These are phyloP conservation scores for Lactarius tabidus DNA, from an alignment of 768 basidiomycete genomes.

Conservation along the genomic window DNA sequence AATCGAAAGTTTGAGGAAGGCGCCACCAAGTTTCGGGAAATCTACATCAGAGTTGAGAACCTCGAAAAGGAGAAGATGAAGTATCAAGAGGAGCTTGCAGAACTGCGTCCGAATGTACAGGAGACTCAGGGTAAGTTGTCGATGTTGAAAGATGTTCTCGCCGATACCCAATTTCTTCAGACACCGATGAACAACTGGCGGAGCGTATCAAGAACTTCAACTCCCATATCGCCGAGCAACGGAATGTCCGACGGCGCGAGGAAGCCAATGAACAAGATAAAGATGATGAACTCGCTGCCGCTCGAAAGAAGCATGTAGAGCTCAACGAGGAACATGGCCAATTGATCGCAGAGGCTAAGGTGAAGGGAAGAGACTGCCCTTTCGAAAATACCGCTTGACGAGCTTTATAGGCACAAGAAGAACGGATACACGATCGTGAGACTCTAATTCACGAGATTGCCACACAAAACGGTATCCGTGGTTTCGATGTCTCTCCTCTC, in stretches of 20 bases:
- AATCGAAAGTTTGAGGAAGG: constrained; percentile 79
- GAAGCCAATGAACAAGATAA: constrained; percentile 54
- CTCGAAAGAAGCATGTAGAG: constrained; percentile 51
- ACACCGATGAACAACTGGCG: constrained; percentile 68
- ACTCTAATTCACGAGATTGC: constrained; percentile 66
- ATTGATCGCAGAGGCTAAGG: constrained; percentile 71
- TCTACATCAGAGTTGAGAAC: constrained; percentile 66
- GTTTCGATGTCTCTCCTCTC: constrained; percentile 66
- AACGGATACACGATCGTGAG: constrained; percentile 68
- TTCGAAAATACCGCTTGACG: background rate
- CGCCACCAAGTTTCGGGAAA: constrained; percentile 80
- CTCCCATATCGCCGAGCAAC: constrained; percentile 49
- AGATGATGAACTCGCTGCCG: constrained; percentile 52
- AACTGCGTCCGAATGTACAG: constrained; percentile 58
- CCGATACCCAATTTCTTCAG: constrained; percentile 36
- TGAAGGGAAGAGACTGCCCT: constrained; percentile 28
- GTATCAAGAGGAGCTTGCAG: constrained; percentile 56
- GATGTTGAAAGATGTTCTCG: background rate
- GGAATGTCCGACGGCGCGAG: constrained; percentile 45
- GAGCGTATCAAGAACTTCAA: constrained; percentile 55
- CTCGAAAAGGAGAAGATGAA: constrained; percentile 59
- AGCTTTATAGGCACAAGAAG: constrained; percentile 59
- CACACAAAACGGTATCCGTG: constrained; percentile 64
- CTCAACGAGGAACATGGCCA: constrained; percentile 62
- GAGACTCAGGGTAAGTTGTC: constrained; percentile 56